A percentile compares a stretch with the other conserved stretches of the same genome.
These are phyloP conservation scores for Pichia sp. DNA, from an alignment of 1,139 yeast genomes.

Conservation along the genomic window DNA sequence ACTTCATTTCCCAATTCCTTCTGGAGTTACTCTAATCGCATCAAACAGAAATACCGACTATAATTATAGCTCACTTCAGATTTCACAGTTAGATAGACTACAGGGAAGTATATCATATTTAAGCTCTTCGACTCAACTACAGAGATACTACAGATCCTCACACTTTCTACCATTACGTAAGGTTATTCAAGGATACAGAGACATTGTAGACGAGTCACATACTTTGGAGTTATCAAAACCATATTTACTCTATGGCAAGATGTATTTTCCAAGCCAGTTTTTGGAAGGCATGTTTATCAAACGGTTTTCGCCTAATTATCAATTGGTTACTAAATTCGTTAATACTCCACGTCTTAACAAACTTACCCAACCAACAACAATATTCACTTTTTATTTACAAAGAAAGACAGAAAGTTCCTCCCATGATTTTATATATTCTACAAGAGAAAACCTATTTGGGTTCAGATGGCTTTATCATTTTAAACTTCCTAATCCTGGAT, in stretches of 20 bases:
- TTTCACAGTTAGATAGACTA: slow-evolving; percentile 60
- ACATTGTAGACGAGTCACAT: slow-evolving; percentile 27
- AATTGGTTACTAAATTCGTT: slow-evolving; percentile 65
- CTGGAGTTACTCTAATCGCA: slow-evolving; percentile 57
- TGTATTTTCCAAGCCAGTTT: slow-evolving; percentile 83
- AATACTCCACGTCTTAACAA: slow-evolving; percentile 43
- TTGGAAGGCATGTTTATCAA: slow-evolving; percentile 84
- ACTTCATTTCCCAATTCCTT: slow-evolving; percentile 69
- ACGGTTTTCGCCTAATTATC: slow-evolving; percentile 52
- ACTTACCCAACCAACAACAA: slow-evolving; percentile 30
- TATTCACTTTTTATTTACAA: slow-evolving; percentile 67
- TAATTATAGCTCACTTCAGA: slow-evolving; percentile 69
- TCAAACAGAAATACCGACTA: slow-evolving; percentile 65
- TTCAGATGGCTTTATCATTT: slow-evolving; percentile 72
- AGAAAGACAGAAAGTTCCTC: slow-evolving; percentile 57
- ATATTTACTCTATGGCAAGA: slow-evolving; percentile 61
- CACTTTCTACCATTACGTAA: slow-evolving; percentile 54
- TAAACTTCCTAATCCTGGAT: slow-evolving; percentile 26
- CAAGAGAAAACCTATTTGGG: slow-evolving; percentile 84
- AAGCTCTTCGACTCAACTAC: slow-evolving; percentile 57
- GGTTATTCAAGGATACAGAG: slow-evolving; percentile 71
- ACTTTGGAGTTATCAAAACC: slow-evolving; percentile 10
- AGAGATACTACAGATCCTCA: slow-evolving; percentile 43
- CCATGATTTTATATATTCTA: slow-evolving; percentile 77
- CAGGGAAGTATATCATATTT: slow-evolving; percentile 82